Conservation (phyloP, 2,329 filamentous ascomycete genomes). For the Myriosclerotinia scirpicola region DNA sequence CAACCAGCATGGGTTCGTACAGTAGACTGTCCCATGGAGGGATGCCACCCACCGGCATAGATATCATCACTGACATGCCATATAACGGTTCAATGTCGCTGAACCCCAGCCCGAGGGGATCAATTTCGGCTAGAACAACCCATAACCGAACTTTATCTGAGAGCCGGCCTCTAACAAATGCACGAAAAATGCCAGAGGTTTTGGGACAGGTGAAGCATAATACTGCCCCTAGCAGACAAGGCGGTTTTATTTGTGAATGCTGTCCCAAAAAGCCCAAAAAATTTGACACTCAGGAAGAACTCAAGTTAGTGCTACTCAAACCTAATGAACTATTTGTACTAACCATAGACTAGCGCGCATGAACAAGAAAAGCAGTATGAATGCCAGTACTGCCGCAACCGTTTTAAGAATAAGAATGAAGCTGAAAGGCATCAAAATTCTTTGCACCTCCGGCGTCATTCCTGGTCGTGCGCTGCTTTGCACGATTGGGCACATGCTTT, state of each 20-base stretch:
- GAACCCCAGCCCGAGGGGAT: conserved; percentile 42
- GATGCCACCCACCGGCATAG: conserved; percentile 48
- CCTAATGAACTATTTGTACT: conserved; percentile 30
- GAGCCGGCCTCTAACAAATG: conserved; percentile 42
- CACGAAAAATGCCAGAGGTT: conserved; percentile 50
- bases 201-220: conserved; percentile 45
- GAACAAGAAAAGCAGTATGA: conserved; percentile 96
- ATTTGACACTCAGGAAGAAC: conserved; percentile 79
- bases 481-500: conserved; percentile 78
- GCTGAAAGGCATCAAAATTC: conserved; percentile 96
- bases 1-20: conserved; percentile 63
- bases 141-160: conserved; percentile 44
- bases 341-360: conserved; percentile 62
- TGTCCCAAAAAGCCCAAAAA: conserved; percentile 97
- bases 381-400: conserved; percentile 87
- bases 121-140: conserved; percentile 38
- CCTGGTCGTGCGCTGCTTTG: conserved; percentile 94
- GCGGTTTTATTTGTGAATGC: conserved; percentile 79
- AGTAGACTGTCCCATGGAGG: conserved; percentile 61
- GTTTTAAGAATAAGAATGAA: conserved; percentile 99
- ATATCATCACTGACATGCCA: conserved; percentile 49
- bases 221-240: conserved; percentile 53
- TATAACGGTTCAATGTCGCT: conserved; percentile 51
- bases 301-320: conserved; percentile 62
- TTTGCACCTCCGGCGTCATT: conserved; percentile 85